Percentiles rank a stretch among this genome's conserved stretches.
Evolutionary conservation across 129 eudicot species (phyloP).

Genomic region (Lonicera japonica): DNA sequence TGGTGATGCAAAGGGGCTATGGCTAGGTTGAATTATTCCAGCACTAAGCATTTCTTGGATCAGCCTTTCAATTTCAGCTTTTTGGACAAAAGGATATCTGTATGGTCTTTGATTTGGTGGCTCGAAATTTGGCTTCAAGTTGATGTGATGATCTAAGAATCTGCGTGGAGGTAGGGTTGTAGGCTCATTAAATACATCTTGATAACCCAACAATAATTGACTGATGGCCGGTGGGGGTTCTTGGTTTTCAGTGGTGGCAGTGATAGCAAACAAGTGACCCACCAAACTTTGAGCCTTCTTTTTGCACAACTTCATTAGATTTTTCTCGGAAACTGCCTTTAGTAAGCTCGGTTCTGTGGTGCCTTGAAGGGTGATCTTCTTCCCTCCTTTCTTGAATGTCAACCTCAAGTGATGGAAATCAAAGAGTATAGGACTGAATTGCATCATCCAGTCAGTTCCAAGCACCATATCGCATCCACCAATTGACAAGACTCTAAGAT

Average conservation of each 20-base stretch:
- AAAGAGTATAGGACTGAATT: background rate
- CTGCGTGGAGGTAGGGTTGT: background rate
- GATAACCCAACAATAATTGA: background rate
- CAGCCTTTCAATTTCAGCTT: background rate
- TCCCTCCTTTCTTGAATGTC: background rate
- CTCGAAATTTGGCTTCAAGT: background rate
- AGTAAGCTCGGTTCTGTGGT: too few relatives aligned
- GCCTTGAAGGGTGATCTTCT: background rate
- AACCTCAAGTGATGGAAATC: background rate
- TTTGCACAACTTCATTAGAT: background rate
- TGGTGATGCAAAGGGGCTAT: background rate
- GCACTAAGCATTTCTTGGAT: background rate
- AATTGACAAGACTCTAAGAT: background rate
- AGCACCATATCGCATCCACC: background rate
- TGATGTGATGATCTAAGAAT: background rate
- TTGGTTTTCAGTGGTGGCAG: background rate
- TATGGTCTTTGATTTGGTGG: conserved; percentile 9
- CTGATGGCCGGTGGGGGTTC: background rate
- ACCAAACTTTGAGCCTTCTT: background rate
- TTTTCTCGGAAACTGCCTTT: background rate
- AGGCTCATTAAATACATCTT: background rate
- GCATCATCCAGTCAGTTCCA: background rate
- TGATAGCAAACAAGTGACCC: background rate
- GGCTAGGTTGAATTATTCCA: background rate
- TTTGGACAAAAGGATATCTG: background rate